Conservation (phyloP, 768 basidiomycete genomes). For the Cystobasidium tubakii region DNA sequence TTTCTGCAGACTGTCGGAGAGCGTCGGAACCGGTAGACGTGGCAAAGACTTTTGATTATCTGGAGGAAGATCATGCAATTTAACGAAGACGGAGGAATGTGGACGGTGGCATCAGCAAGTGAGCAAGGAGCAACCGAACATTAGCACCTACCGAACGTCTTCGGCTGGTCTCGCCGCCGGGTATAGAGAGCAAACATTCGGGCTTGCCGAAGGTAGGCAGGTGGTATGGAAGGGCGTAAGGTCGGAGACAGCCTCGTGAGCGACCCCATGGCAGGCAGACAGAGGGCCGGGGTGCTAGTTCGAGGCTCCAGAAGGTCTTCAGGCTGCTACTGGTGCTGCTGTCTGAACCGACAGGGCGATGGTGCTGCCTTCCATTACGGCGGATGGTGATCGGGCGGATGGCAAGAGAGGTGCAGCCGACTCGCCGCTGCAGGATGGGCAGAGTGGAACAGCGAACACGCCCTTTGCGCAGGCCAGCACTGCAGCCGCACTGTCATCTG, state of each 20-base stretch:
- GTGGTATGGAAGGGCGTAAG: not conserved
- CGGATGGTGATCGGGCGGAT: not conserved
- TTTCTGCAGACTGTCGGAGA: slow-evolving; percentile 65
- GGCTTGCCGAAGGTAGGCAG: not conserved
- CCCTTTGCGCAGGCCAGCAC: too few relatives aligned
- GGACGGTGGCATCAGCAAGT: too few relatives aligned
- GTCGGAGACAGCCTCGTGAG: not conserved
- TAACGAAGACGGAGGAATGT: too few relatives aligned
- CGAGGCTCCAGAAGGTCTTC: not conserved
- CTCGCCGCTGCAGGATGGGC: too few relatives aligned
- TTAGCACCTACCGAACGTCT: slow-evolving; percentile 46
- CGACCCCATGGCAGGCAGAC: slow-evolving; percentile 2
- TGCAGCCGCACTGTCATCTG: too few relatives aligned
- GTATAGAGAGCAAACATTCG: slow-evolving; percentile 48
- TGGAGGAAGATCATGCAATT: not conserved
- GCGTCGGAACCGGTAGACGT: slow-evolving; percentile 74
- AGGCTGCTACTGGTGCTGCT: not conserved
- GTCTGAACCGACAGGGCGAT: not conserved
- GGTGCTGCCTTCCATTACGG: not conserved
- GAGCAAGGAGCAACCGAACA: not conserved
- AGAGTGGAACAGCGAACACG: too few relatives aligned
- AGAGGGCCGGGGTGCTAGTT: not conserved
- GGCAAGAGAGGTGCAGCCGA: too few relatives aligned
- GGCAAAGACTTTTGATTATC: slow-evolving; percentile 53
- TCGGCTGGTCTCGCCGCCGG: slow-evolving; percentile 43